Evolutionary conservation across 2,329 filamentous ascomycete species (phyloP), one percentile per base, ranked within the genome.

Genomic region (Cladorrhinum sp.): DNA sequence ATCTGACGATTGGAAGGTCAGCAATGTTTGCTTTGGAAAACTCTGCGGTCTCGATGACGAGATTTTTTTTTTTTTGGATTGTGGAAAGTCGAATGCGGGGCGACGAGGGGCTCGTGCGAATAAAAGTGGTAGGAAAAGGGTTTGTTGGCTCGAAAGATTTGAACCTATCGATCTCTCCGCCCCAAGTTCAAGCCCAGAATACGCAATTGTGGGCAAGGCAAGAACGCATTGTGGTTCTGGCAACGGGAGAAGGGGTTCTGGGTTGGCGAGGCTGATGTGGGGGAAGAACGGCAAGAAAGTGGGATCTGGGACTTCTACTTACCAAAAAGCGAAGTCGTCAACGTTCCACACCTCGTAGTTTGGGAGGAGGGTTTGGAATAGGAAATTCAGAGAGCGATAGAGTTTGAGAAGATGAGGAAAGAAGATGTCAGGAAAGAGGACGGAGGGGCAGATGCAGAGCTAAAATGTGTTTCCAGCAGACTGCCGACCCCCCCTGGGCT

Each of bases 401-500:
- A 57, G 58, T 60, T 61, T 60, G 57, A 36, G 61, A 62, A 63
- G 61, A 65, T 67, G 64, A 58, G 62, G 56, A 63, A 58, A 61
- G 52, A 50, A 65, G 55, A 58, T 55, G 57, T 36, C 58, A 60
- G 36, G 54, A 57, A 51, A 46, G 59, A 59, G 63, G 57, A 59
- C 30, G 55, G 57, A 58, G 54, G 61, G 61, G 62, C 64, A 68
- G 62, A 62, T 57, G 64, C 67, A 62, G 64, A 71, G 65, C 70
- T 73, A 73, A 73, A 73, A 70, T 70, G 66, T 70, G 64, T 63
- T 66, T 65, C 61, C 59, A 65, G 62, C 51, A 63, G n/a, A 46
- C 8, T 18, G 42, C 42, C 16, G 42, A 46, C 63, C 63, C 65
- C 63, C 63, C 65, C 66, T 67, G 67, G 66, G 67, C 66, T 67